Conservation (phyloP, 371 early-diverging fungal genomes). For the Mucor racemosus region DNA sequence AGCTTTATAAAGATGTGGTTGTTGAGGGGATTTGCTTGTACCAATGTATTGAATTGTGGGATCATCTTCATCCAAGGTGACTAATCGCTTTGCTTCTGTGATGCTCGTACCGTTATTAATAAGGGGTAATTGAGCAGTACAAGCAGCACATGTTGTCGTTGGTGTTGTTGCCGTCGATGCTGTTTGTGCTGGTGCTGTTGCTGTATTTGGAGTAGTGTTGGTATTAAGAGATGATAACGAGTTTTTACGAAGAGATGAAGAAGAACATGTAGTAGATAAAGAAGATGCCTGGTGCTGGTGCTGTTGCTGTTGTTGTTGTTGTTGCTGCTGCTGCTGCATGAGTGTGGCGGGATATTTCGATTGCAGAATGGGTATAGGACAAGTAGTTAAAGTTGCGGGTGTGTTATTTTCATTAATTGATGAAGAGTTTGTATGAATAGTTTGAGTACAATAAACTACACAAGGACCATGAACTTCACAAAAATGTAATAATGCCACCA, state of each 20-base stretch:
- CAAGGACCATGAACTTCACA: conserved; percentile 67
- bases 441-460: conserved; percentile 62
- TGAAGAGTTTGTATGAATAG: conserved; percentile 36
- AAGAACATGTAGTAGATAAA: conserved; percentile 11
- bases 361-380: conserved; percentile 6
- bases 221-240: not conserved
- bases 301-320: too few relatives aligned
- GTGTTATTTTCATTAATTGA: not conserved
- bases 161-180: not conserved
- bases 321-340: too few relatives aligned
- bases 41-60: conserved; percentile 51
- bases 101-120: conserved; percentile 25
- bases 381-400: conserved; percentile 4
- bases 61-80: conserved; percentile 55
- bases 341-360: not conserved
- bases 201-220: not conserved
- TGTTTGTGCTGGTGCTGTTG: not conserved
- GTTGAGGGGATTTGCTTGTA: conserved; percentile 48
- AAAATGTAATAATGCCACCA: conserved; percentile 58
- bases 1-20: conserved; percentile 56
- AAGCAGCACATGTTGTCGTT: conserved; percentile 44
- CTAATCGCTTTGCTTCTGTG: conserved; percentile 44
- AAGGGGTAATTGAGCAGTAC: conserved; percentile 51
- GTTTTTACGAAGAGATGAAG: conserved; percentile 25
- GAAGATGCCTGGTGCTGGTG: conserved; percentile 4